Percentiles rank a stretch among this genome's conserved stretches.
Conservation (phyloP, 139 green algal species). For the Volvox reticuliferus region DNA sequence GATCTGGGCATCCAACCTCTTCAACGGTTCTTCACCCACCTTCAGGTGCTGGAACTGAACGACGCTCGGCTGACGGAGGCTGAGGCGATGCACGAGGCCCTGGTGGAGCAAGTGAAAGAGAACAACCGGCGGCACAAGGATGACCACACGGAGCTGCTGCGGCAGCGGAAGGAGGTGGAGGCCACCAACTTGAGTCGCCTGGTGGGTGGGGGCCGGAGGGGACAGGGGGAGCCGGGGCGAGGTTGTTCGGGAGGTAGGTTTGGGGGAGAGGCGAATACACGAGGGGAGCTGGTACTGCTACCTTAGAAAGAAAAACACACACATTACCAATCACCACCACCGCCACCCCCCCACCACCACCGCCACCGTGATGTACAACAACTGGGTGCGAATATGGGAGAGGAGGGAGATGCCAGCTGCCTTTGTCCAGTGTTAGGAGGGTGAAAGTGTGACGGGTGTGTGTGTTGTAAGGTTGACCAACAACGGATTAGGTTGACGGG, state of each 20-base stretch:
- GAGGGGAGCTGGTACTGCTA: not conserved
- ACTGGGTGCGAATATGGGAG: too few species aligned
- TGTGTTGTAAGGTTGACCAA: too few species aligned
- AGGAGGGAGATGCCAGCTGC: too few species aligned
- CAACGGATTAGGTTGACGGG: too few species aligned
- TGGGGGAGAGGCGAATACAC: not conserved
- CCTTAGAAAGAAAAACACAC: too few species aligned
- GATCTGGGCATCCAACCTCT: too few species aligned
- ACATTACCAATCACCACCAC: too few species aligned
- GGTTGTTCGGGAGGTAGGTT: not conserved
- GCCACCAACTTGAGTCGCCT: constrained; percentile 40
- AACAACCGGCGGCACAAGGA: constrained; percentile 40
- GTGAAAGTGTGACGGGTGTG: too few species aligned
- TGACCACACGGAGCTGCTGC: constrained; percentile 40
- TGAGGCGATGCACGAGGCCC: constrained; percentile 38
- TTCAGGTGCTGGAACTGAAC: constrained; percentile 47
- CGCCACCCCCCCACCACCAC: too few species aligned
- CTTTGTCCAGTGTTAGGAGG: too few species aligned
- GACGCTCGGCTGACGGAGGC: constrained; percentile 49
- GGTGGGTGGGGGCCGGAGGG: not conserved
- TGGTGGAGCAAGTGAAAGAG: constrained; percentile 35
- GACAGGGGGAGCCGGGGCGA: not conserved
- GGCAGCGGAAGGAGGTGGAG: constrained; percentile 51
- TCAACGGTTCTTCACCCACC: too few species aligned
- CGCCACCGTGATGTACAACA: too few species aligned